These are phyloP conservation scores for Neophaeococcomyces mojaviensis DNA, from an alignment of 2,329 filamentous ascomycete genomes.

Conservation along the genomic window DNA sequence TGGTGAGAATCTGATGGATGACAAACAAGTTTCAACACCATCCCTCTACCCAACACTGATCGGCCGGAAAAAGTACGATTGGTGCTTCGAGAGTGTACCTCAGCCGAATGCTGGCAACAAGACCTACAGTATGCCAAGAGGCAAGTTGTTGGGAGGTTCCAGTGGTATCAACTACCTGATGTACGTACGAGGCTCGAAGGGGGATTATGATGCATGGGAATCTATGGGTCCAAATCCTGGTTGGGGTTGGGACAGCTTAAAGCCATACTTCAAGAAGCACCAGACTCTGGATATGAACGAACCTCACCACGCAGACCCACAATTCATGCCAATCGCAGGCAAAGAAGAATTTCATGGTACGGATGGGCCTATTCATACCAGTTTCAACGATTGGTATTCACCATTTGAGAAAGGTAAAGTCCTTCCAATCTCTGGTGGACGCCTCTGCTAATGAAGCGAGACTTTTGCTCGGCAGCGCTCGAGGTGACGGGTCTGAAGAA, in stretches of 20 bases:
- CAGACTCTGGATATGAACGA: conserved; percentile 24
- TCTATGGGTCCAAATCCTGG: conserved; percentile 30
- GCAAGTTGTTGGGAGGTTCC: conserved; percentile 28
- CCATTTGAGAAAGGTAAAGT: conserved; percentile 26
- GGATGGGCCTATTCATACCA: conserved; percentile 23
- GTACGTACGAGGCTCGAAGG: conserved; percentile 14
- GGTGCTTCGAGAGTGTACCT: conserved; percentile 17
- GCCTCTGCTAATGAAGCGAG: conserved; percentile 1
- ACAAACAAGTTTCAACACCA: conserved; percentile 24
- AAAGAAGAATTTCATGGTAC: conserved; percentile 20
- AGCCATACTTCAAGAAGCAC: conserved; percentile 24
- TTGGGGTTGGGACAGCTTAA: conserved; percentile 28
- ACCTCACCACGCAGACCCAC: conserved; percentile 18
- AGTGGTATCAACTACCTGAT: conserved; percentile 28
- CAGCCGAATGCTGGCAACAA: conserved; percentile 19
- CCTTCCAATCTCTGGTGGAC: no score
- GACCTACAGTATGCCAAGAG: conserved; percentile 23
- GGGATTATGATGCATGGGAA: conserved; percentile 32
- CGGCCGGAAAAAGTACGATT: conserved; percentile 17
- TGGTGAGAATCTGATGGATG: conserved; percentile 28
- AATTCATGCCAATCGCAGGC: conserved; percentile 25
- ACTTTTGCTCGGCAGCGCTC: conserved; percentile 30
- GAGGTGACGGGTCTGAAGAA: conserved; percentile 26
- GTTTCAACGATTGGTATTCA: conserved; percentile 28
- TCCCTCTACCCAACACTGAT: conserved; percentile 17